Evolutionary conservation across 495 filamentous ascomycete genomes (phyloP), one percentile per base, ranked within the genome.

Genomic region (Emericellopsis terricola): DNA sequence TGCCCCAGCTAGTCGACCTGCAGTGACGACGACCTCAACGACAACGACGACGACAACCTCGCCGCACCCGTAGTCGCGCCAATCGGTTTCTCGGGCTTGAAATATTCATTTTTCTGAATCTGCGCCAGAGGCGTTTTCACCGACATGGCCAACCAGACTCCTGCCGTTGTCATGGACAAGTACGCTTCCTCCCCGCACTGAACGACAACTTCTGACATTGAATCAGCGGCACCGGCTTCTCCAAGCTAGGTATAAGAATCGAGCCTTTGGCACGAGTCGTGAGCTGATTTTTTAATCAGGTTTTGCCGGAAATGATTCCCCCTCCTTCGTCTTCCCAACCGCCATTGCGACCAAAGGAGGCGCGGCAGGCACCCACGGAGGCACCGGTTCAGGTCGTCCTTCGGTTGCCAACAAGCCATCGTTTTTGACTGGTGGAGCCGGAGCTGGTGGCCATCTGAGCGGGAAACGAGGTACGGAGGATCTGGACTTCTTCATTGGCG

Each of bases 81-180:
- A 6, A 11, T 11, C 23, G 6, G 23, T 11, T 11, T 6, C 23
- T 11, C 23, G 6, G 6, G 23, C 6, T 26, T 11, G 6, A 11
- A 26, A 26, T 26, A 6, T 26, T 26, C 6, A 6, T 26, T 11
- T 6, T 6, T 11, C 23, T 26, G 23, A 6, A 26, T 26, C 23
- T 11, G 23, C 23, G 23, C 23, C 23, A 6, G 23, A 26, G 23
- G 23, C 23, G 23, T 26, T 26, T 26, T 26, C 6, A 6, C 49
- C 45, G 50, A 49, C 50, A 97, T 97, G 89, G 82, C 89, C 44
- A 76, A 75, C 64, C 85, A 94, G 76, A 96, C 89, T 51, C 89
- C 89, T 42, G 89, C 89, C 79, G 91, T 97, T 94, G 89, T 97
- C 82, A 97, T 97, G 83, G 89, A 97, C 89, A 97, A 97, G 89